Conservation (phyloP, 345 rosid genomes). For the Capsella bursapastoris region DNA sequence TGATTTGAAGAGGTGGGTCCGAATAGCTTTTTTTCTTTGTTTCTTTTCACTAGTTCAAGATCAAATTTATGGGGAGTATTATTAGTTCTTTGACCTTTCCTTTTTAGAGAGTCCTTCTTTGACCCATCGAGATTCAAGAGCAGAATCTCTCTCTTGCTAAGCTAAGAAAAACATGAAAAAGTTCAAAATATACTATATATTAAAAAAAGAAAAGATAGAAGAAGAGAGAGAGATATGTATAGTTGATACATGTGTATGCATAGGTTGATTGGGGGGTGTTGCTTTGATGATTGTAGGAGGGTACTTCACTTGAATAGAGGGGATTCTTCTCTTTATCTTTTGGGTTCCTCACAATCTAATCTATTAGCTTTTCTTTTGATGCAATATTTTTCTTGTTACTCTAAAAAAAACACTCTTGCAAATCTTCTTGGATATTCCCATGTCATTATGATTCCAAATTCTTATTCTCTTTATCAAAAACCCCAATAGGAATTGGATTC, state of each 20-base stretch:
- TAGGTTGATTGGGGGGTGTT: slow-evolving; percentile 32
- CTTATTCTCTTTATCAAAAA: slow-evolving; percentile 40
- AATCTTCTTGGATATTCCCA: slow-evolving; percentile 48
- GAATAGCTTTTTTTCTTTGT: slow-evolving; percentile 47
- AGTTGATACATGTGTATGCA: slow-evolving; percentile 31
- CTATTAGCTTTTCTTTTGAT: slow-evolving; percentile 48
- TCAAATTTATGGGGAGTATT: slow-evolving; percentile 50
- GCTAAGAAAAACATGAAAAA: slow-evolving; percentile 33
- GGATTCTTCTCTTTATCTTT: slow-evolving; percentile 47
- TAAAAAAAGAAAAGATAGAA: background rate
- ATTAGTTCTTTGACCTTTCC: slow-evolving; percentile 52
- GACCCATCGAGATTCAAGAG: slow-evolving; percentile 45
- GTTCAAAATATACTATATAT: background rate
- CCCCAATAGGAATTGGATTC: slow-evolving; percentile 41
- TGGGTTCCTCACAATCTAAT: slow-evolving; percentile 44
- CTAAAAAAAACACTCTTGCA: slow-evolving; percentile 34
- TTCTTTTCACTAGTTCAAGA: slow-evolving; percentile 49
- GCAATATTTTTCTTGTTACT: slow-evolving; percentile 47
- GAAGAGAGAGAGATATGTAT: background rate
- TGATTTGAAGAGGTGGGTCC: slow-evolving; percentile 48
- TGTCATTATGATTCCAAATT: slow-evolving; percentile 40
- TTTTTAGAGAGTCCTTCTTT: slow-evolving; percentile 46
- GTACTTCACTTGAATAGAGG: slow-evolving; percentile 45
- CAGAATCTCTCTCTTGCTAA: slow-evolving; percentile 42
- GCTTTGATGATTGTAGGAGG: slow-evolving; percentile 43